Conservation (phyloP, 805 yeast genomes). For the Metschnikowia lochheadii region DNA sequence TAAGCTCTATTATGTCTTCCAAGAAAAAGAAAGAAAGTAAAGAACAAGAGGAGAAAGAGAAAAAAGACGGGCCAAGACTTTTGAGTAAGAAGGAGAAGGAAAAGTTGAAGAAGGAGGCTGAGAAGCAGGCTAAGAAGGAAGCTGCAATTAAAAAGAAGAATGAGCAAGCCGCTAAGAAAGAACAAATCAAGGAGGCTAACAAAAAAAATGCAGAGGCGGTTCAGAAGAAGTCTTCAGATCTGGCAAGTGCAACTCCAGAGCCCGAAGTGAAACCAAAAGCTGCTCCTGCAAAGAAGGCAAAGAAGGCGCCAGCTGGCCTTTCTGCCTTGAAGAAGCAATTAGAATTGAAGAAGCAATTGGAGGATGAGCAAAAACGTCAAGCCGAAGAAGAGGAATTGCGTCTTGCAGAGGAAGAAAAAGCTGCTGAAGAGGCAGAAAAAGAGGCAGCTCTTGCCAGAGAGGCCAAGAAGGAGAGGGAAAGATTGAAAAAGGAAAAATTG, state of each 20-base stretch:
- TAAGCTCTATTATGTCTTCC: slow-evolving; percentile 76
- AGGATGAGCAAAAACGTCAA: slow-evolving; percentile 71
- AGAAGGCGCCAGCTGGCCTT: slow-evolving; percentile 84
- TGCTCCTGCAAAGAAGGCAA: slow-evolving; percentile 46
- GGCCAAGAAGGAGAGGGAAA: slow-evolving; percentile 83
- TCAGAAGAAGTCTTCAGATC: slow-evolving; percentile 18
- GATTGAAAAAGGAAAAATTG: slow-evolving; percentile 80
- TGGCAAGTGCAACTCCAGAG: slow-evolving; percentile 26
- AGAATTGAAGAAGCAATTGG: slow-evolving; percentile 81
- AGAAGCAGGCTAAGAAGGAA: slow-evolving; percentile 87
- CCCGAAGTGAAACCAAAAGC: slow-evolving; percentile 34
- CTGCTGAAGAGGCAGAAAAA: slow-evolving; percentile 58
- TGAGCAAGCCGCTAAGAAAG: slow-evolving; percentile 57
- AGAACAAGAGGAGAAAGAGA: slow-evolving; percentile 52
- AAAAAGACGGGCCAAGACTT: slow-evolving; percentile 60
- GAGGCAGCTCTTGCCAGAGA: slow-evolving; percentile 54
- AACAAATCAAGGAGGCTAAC: slow-evolving; percentile 48
- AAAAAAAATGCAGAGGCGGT: slow-evolving; percentile 42
- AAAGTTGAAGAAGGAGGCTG: slow-evolving; percentile 90
- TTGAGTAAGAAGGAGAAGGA: slow-evolving; percentile 93
- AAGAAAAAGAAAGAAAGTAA: slow-evolving; percentile 73
- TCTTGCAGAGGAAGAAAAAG: slow-evolving; percentile 48
- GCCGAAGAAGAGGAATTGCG: slow-evolving; percentile 63
- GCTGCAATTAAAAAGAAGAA: slow-evolving; percentile 82
- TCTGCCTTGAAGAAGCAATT: slow-evolving; percentile 89